These are phyloP conservation scores for Fagopyrum homotropicum DNA, from an alignment of 148 eudicot genomes.

Conservation along the genomic window DNA sequence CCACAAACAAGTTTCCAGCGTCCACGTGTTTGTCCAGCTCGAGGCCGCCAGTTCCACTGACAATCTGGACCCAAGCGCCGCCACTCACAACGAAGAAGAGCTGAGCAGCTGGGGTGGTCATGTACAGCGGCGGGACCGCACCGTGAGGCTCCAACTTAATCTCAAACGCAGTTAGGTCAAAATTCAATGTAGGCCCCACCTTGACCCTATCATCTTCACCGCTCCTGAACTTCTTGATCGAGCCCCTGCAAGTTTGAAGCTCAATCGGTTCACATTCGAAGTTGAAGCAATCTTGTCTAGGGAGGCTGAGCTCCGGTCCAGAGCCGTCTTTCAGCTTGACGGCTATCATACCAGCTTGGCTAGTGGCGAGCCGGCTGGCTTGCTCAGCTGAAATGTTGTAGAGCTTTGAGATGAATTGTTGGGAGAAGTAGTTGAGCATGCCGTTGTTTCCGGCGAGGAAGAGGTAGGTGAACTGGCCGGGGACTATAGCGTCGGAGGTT, in stretches of 20 bases:
- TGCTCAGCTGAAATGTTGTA: not conserved
- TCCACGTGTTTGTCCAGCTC: slow-evolving; percentile 23
- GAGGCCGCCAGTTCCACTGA: slow-evolving; percentile 21
- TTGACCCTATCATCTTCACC: slow-evolving; percentile 1
- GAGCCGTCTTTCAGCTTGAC: not conserved
- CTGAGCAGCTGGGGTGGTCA: slow-evolving; percentile 23
- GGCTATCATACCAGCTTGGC: not conserved
- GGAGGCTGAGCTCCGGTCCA: not conserved
- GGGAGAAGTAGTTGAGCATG: slow-evolving; percentile 23
- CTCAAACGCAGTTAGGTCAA: slow-evolving; percentile 16
- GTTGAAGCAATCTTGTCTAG: not conserved
- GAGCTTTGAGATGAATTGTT: slow-evolving; percentile 15
- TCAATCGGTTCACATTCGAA: not conserved
- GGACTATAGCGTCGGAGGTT: slow-evolving; percentile 15
- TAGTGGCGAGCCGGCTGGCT: not conserved
- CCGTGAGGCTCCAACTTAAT: slow-evolving; percentile 25
- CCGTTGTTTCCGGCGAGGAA: slow-evolving; percentile 31
- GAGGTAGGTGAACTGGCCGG: slow-evolving; percentile 30
- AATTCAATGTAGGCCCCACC: not conserved
- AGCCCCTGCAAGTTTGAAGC: slow-evolving; percentile 12
- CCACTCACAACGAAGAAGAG: slow-evolving; percentile 32
- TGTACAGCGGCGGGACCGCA: slow-evolving; percentile 22
- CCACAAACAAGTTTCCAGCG: slow-evolving; percentile 30
- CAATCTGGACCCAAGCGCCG: slow-evolving; percentile 18
- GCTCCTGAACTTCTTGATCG: not conserved